Evolutionary conservation across 768 basidiomycete species (phyloP), one percentile per base, ranked within the genome.

Genomic region (Filobasidium floriforme): DNA sequence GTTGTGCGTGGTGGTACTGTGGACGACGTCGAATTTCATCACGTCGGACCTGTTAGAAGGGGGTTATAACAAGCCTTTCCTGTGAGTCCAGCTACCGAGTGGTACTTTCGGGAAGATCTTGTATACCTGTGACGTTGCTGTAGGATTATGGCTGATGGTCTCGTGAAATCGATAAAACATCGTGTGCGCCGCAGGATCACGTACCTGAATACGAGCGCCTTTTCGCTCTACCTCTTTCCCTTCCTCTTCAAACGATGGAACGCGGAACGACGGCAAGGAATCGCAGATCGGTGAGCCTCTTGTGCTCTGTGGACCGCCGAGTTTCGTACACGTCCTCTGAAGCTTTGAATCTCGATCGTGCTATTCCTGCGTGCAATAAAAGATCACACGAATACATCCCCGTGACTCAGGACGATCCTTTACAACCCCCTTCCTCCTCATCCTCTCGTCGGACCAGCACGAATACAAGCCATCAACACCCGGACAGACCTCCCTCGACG

Each of bases 141-240:
- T 37, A 37, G 32, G n/a, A n/a, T 9, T 9, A 9, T 4, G 32
- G 32, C 32, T 37, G 32, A 37, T 37, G 32, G 3, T 4, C 32
- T 9, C 9, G 32, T n/a, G 32, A 37, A 9, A 9, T 37, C 32
- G 32, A 37, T 37, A 9, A 9, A 37, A 37, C 32, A n/a, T n/a
- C n/a, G n/a, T n/a, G n/a, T n/a, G 32, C 32, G 9, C 9, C 32
- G 32, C 54, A 89, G 89, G 65, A 84, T 90, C 60, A 93, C 94
- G 12, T 98, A 96, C 74, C 81, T 94, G 75, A 92, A 87, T 79
- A 97, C 93, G 1, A 87, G 89, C 68, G 82, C 90, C n/a, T 98
- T 98, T 75, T 80, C 85, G 3, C 72, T 91, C 15, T 93, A 93
- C 79, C 86, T 93, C 37, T 61, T 91, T 1, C 89, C 89, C 0